These are phyloP conservation scores for Pelargonium citronellum DNA, from an alignment of 441 rosid species.

Conservation along the genomic window DNA sequence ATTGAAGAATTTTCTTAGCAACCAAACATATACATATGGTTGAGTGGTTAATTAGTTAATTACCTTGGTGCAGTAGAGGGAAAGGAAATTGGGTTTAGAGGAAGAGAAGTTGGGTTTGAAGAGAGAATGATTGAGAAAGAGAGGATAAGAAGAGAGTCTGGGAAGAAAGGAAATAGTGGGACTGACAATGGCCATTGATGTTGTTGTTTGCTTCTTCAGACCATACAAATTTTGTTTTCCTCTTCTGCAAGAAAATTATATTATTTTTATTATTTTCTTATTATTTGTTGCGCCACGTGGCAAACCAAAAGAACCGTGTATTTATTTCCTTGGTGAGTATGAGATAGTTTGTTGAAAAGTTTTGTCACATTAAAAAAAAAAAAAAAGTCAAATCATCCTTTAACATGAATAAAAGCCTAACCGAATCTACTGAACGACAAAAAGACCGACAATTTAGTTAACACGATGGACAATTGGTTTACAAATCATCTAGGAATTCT, in stretches of 20 bases:
- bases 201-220: not conserved
- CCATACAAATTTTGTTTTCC: not conserved
- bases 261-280: not conserved
- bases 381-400: no score
- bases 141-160: constrained; percentile 5
- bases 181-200: not conserved
- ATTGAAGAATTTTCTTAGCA: not conserved
- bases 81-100: constrained; percentile 22
- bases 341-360: no score
- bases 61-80: constrained; percentile 43
- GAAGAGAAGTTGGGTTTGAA: constrained; percentile 20
- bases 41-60: not conserved
- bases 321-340: no score
- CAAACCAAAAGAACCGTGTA: no score
- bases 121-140: constrained; percentile 11
- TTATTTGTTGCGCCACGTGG: not conserved
- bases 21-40: not conserved
- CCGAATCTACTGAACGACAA: no score
- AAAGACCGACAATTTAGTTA: no score
- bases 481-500: no score
- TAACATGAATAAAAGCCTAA: no score
- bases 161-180: not conserved
- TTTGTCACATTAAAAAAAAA: no score
- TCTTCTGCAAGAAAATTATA: not conserved
- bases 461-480: no score